phyloP scores from a whole-genome alignment of 2,329 filamentous ascomycete genomes.

The Emmonsiellopsis sp. region DNA sequence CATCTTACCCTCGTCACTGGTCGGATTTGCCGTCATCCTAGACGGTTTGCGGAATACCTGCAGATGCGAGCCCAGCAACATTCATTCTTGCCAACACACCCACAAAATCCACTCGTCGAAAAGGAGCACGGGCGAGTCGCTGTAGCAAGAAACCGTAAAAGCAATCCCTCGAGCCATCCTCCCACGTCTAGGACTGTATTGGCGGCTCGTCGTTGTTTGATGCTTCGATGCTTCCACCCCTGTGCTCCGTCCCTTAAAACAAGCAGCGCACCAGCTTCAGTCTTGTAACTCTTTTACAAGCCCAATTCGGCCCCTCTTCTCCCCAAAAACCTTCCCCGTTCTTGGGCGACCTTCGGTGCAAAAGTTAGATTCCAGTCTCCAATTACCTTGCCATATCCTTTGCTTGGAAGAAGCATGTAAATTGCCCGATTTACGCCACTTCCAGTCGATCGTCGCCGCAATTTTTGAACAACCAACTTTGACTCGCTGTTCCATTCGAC shows the following conservation, averaged over 20 bases:
- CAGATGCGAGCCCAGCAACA: background rate
- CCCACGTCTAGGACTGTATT: too few species aligned
- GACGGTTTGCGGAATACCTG: background rate
- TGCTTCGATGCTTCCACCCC: too few species aligned
- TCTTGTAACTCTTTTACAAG: too few species aligned
- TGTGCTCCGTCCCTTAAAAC: too few species aligned
- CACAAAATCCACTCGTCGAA: background rate
- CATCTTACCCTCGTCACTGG: background rate
- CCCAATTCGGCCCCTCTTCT: too few species aligned
- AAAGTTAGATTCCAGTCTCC: background rate
- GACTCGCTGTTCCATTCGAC: background rate
- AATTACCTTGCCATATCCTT: background rate
- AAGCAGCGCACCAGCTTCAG: too few species aligned
- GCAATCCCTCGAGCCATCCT: too few species aligned
- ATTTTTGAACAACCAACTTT: background rate
- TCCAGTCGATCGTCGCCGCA: background rate
- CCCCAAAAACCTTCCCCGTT: background rate
- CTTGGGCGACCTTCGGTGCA: background rate
- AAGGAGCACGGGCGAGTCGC: background rate
- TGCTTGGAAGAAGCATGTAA: background rate
- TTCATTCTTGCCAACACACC: conserved; percentile 1
- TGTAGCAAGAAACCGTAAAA: background rate
- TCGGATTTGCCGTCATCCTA: conserved; percentile 1
- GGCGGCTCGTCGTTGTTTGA: too few species aligned
- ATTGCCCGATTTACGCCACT: background rate